Base-by-base conservation (phyloP, 1,284 basidiomycete species). In the Inonotus obliquus region DNA sequence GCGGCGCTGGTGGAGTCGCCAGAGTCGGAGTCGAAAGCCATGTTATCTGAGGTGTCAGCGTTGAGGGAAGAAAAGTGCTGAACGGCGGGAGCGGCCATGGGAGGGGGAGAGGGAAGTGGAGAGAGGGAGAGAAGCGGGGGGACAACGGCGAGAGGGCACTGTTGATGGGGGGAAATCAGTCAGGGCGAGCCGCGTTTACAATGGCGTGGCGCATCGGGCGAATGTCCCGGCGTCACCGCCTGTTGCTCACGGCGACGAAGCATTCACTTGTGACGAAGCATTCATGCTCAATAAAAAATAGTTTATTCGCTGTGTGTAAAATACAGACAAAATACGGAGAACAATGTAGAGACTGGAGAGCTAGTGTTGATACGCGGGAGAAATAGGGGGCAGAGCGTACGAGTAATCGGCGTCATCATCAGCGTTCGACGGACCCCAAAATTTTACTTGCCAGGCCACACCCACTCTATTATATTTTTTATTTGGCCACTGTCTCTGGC, bases 41-140 rank as follows among this genome's bases (percentile, higher is more conserved):
- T 39, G 14, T 29, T 25, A 32, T 49, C 47, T 38, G 60, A 44
- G 38, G 45, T 19, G 48, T 49, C 54, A 23, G 56, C 37, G 23
- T 38, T 49, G 60, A 29, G 23, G 29, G 29, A 35, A 19, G 47
- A 10, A 47, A 49, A 56, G 32, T 37, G 17, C 25, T 56, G 32
- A 45, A 29, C 41, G 60, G 47, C 60, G 60, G 54, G 44, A 21
- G 61, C 57, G 14, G 49, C 56, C 56, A 62, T 59, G 23, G 51
- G 21, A 62, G 55, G 54, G n/a, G 38, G 45, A 32, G 27, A 27
- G 29, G 41, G 48, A 57, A 21, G 59, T 49, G 61, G 32, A 37
- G 60, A 37, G 55, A 47, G 47, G 25, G 47, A 38, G 51, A 51
- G 37, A 48, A 55, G 51, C 17, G 25, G 45, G 32, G 32, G 45